Percentiles rank a stretch among this genome's conserved stretches.
Evolutionary conservation across 2,329 filamentous ascomycete genomes (phyloP).

Genomic region (Phyllosticta citriasiana): DNA sequence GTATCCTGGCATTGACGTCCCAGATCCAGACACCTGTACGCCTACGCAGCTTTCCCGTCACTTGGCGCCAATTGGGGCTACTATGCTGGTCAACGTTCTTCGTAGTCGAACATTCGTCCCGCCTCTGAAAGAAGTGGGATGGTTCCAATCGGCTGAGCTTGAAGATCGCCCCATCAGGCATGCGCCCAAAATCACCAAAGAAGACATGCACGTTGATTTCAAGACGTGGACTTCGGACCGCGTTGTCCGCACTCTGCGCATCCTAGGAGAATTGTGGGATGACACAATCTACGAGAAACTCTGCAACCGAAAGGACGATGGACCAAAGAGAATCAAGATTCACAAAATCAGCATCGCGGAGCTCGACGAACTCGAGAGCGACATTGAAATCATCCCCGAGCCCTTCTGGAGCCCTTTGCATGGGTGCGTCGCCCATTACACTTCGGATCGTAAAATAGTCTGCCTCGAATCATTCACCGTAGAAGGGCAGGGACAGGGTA

Average conservation of each 20-base stretch:
- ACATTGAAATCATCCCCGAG: background rate
- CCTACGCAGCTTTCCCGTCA: constrained; percentile 41
- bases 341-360: background rate
- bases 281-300: constrained; percentile 11
- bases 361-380: background rate
- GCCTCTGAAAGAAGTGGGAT: constrained; percentile 38
- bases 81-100: constrained; percentile 60
- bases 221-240: constrained; percentile 38
- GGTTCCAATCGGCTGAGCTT: constrained; percentile 15
- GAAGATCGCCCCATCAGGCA: constrained; percentile 27
- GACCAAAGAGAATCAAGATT: background rate
- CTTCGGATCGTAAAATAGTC: constrained; percentile 1
- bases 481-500: background rate
- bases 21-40: constrained; percentile 37
- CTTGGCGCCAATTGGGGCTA: constrained; percentile 55
- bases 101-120: constrained; percentile 53
- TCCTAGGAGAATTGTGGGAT: constrained; percentile 59
- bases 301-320: background rate
- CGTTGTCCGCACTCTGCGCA: constrained; percentile 46
- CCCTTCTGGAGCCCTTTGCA: background rate
- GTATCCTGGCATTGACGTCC: constrained; percentile 43
- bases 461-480: constrained; percentile 5
- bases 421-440: background rate
- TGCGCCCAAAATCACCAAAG: constrained; percentile 64
- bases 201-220: constrained; percentile 56